Percentiles rank a stretch among this genome's conserved stretches.
Evolutionary conservation across 2,329 filamentous ascomycete species (phyloP).

Genomic region (Cryphonectria japonica): DNA sequence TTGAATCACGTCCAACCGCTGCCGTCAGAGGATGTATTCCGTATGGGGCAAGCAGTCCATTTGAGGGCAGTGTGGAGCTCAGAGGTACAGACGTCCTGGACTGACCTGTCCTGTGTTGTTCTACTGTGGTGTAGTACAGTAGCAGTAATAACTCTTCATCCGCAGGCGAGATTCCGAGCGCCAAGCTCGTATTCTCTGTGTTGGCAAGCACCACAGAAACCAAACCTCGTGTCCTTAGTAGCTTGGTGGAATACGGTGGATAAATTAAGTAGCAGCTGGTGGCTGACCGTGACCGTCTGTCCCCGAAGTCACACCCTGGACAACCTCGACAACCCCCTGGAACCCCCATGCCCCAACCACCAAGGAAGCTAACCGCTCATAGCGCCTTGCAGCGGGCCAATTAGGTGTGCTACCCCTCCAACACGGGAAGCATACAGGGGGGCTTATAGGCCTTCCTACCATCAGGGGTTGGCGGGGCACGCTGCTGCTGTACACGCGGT

Average conservation of each 20-base stretch:
- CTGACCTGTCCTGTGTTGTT: no score
- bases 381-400: constrained; percentile 8
- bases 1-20: not conserved
- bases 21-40: not conserved
- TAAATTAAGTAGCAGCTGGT: constrained; percentile 18
- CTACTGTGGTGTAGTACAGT: not conserved
- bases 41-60: not conserved
- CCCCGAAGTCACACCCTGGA: constrained; percentile 24
- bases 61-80: not conserved
- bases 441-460: constrained; percentile 1
- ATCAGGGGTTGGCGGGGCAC: constrained; percentile 20
- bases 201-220: not conserved
- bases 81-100: not conserved
- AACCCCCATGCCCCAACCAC: no score
- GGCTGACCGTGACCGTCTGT: constrained; percentile 20
- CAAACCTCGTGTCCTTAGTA: constrained; percentile 5
- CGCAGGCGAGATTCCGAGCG: not conserved
- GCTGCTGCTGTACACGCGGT: not conserved
- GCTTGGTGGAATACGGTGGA: constrained; percentile 7
- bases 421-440: constrained; percentile 21
- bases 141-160: not conserved
- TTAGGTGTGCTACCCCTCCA: constrained; percentile 15
- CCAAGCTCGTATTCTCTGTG: constrained; percentile 3
- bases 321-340: not conserved
- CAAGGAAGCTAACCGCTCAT: not conserved